Percentiles rank a stretch among this genome's conserved stretches.
Evolutionary conservation across 2,329 filamentous ascomycete genomes (phyloP).

Genomic region (Cytospora piceae): DNA sequence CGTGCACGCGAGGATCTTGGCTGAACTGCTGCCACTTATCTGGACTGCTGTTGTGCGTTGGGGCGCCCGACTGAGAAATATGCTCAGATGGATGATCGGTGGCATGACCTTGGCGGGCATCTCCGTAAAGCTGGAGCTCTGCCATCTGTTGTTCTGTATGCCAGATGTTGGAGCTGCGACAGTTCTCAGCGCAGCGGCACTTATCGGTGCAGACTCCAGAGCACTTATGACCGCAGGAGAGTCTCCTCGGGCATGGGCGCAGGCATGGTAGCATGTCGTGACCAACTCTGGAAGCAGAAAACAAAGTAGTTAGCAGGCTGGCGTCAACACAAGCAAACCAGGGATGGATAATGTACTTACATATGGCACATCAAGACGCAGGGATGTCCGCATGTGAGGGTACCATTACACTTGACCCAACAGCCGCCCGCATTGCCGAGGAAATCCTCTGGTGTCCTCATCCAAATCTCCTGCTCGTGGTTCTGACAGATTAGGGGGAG

Average conservation of each 20-base stretch:
- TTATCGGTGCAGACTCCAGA: constrained; percentile 32
- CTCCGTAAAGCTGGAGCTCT: background rate
- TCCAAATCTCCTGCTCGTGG: constrained; percentile 55
- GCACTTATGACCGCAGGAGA: constrained; percentile 36
- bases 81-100: background rate
- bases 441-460: constrained; percentile 58
- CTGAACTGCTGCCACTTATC: constrained; percentile 15
- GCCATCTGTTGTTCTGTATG: constrained; percentile 1
- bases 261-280: constrained; percentile 35
- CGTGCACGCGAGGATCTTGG: constrained; percentile 6
- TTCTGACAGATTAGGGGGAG: constrained; percentile 67
- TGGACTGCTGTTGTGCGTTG: background rate
- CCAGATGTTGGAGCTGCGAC: background rate
- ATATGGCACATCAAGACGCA: constrained; percentile 58
- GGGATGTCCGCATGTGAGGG: constrained; percentile 54
- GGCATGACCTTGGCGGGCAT: background rate
- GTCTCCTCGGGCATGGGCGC: constrained; percentile 30
- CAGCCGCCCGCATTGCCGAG: constrained; percentile 57
- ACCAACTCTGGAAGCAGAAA: constrained; percentile 16
- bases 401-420: constrained; percentile 46
- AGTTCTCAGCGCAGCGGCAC: constrained; percentile 21
- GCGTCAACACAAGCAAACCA: background rate
- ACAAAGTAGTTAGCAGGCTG: background rate
- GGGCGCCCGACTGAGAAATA: background rate
- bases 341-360: constrained; percentile 40